phyloP scores from a whole-genome alignment of 345 rosid species.

The Gynandropsis gynandra region DNA sequence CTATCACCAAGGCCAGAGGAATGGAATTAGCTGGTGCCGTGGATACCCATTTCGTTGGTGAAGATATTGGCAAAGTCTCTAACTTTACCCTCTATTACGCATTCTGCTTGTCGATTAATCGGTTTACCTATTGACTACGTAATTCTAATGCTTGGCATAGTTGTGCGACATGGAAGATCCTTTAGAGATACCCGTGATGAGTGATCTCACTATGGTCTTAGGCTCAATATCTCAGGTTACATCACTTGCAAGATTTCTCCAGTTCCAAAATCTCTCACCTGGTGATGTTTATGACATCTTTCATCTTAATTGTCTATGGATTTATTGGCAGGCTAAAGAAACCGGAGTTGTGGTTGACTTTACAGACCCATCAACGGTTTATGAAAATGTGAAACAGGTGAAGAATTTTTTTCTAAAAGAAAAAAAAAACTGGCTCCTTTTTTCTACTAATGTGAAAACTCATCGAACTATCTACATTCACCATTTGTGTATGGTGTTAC shows the following conservation, averaged over 20 bases:
- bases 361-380: slow-evolving; percentile 76
- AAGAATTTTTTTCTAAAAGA: not conserved
- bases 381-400: slow-evolving; percentile 94
- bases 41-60: slow-evolving; percentile 67
- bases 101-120: not conserved
- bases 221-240: slow-evolving; percentile 95
- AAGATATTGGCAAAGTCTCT: slow-evolving; percentile 75
- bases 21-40: slow-evolving; percentile 94
- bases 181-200: slow-evolving; percentile 73
- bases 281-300: not conserved
- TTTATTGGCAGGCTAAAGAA: slow-evolving; percentile 60
- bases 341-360: slow-evolving; percentile 78
- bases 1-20: slow-evolving; percentile 83
- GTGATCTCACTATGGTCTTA: slow-evolving; percentile 80
- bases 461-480: not conserved
- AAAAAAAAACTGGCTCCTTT: not conserved
- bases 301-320: not conserved
- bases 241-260: not conserved
- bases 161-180: slow-evolving; percentile 83
- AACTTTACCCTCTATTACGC: not conserved
- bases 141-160: slow-evolving; percentile 29
- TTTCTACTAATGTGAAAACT: not conserved
- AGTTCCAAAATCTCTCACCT: not conserved
- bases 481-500: not conserved
- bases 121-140: slow-evolving; percentile 10